phyloP scores from a whole-genome alignment of 352 stramenopile species.

The Vaucheria bursata region DNA sequence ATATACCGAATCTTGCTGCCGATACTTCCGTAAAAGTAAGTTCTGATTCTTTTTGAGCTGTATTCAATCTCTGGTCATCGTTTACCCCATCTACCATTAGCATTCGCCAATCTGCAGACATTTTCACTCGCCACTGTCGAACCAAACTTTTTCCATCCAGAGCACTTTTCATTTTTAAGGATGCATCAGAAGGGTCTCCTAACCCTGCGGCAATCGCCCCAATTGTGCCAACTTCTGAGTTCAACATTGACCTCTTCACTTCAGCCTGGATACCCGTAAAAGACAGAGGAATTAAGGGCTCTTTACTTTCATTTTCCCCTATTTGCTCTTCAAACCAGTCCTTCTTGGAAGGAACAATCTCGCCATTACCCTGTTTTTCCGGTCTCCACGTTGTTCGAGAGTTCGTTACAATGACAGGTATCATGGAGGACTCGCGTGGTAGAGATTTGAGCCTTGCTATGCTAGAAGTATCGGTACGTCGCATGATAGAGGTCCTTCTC shows the following conservation, averaged over 20 bases:
- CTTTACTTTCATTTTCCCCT: background rate
- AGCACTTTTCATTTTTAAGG: background rate
- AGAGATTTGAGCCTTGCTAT: background rate
- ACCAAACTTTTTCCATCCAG: background rate
- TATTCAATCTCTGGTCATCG: too few relatives aligned
- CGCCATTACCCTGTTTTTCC: background rate
- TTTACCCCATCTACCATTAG: too few relatives aligned
- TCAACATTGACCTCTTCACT: slow-evolving; percentile 2
- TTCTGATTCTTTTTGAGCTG: too few relatives aligned
- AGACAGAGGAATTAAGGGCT: background rate
- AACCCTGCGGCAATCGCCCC: background rate
- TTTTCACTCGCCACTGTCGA: background rate
- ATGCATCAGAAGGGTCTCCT: background rate
- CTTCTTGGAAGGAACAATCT: background rate
- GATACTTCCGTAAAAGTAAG: too few relatives aligned
- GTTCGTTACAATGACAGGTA: background rate
- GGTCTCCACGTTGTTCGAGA: background rate
- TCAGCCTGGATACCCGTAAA: background rate
- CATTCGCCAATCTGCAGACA: background rate
- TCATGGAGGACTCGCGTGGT: background rate
- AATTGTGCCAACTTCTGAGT: background rate
- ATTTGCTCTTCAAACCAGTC: background rate
- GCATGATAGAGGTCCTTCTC: background rate
- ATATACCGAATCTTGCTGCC: background rate
- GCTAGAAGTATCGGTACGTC: background rate